A percentile compares a stretch with the other conserved stretches of the same genome.
Conservation (phyloP, 2,329 filamentous ascomycete species). For the Phialophora verrucosa region DNA sequence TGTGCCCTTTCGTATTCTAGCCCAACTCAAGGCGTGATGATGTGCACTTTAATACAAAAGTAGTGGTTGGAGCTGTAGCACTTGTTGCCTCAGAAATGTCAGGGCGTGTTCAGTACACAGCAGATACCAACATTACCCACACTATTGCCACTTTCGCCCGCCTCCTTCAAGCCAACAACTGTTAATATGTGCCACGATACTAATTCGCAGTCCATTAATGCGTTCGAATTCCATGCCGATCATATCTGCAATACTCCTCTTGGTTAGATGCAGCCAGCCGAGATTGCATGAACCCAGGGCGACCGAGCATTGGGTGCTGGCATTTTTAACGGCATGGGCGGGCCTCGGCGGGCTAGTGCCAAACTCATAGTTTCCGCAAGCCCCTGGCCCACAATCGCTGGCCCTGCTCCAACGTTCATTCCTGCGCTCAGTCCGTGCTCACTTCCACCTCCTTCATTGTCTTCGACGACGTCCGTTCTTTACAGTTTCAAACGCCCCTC, state of each 20-base stretch:
- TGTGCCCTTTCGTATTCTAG: neutral
- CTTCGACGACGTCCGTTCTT: conserved; percentile 30
- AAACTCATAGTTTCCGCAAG: conserved; percentile 26
- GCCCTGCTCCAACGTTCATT: conserved; percentile 15
- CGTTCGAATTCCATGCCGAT: neutral
- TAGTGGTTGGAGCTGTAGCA: conserved; percentile 7
- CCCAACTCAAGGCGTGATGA: conserved; percentile 9
- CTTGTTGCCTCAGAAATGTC: conserved; percentile 10
- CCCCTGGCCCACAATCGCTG: conserved; percentile 31
- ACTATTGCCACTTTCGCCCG: neutral
- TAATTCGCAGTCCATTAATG: neutral
- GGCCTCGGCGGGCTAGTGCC: conserved; percentile 21
- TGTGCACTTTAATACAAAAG: neutral
- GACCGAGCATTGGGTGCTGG: conserved; percentile 29
- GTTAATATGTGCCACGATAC: neutral
- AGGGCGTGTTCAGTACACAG: neutral
- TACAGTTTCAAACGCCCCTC: conserved; percentile 42
- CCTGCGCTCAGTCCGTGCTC: conserved; percentile 6
- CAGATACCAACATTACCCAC: neutral
- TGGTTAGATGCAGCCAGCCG: conserved; percentile 23
- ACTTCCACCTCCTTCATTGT: conserved; percentile 19
- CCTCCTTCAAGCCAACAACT: neutral
- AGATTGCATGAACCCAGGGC: conserved; percentile 28
- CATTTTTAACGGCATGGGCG: neutral
- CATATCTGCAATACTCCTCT: neutral